Evolutionary conservation across 2,329 filamentous ascomycete genomes (phyloP), one percentile per base, ranked within the genome.

Genomic region (Nigrospora oryzae): DNA sequence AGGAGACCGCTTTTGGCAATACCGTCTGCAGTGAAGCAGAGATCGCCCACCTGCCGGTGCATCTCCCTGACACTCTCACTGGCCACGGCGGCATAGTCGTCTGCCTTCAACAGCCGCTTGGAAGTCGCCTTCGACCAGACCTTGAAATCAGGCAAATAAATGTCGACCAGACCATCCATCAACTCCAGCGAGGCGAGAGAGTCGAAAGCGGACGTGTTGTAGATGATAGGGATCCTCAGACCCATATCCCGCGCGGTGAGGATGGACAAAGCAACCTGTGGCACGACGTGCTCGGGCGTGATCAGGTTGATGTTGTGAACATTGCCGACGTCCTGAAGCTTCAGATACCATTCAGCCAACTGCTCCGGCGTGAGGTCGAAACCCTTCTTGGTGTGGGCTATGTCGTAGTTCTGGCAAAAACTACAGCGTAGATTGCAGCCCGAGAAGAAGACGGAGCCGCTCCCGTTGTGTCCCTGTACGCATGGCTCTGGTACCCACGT

Each of bases 281-380:
- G 86, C 4, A 89, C 87, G 15, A 94, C 85, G 61, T 94, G 89
- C 59, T 94, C 88, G 0, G 88, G 87, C 0, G 87, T 94, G 46
- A 94, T 77, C 17, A 91, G 77, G 61, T 95, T 93, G 71, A 94
- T 90, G 60, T 93, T 93, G 34, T 94, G 87, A n/a, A 88, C 85
- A 10, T 74, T 68, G n/a, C 86, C 88, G 3, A 87, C 75, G 28
- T 86, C 73, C 60, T 93, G 87, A 37, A 94, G 68, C 65, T 93
- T 93, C 46, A 93, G 56, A 63, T 84, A 90, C 88, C 88, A 93
- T 43, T 85, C 81, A 5, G 76, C 88, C 5, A 95, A 74, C 58
- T 89, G 77, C 60, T 90, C 85, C 0, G 86, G 85, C 0, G 82
- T 85, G 30, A 93, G 67, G 53, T 90, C 83, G 64, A 88, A 84